Percentiles rank a stretch among this genome's conserved stretches.
phyloP scores from a whole-genome alignment of 1,284 basidiomycete genomes.

The Rhodotorula glutinis region DNA sequence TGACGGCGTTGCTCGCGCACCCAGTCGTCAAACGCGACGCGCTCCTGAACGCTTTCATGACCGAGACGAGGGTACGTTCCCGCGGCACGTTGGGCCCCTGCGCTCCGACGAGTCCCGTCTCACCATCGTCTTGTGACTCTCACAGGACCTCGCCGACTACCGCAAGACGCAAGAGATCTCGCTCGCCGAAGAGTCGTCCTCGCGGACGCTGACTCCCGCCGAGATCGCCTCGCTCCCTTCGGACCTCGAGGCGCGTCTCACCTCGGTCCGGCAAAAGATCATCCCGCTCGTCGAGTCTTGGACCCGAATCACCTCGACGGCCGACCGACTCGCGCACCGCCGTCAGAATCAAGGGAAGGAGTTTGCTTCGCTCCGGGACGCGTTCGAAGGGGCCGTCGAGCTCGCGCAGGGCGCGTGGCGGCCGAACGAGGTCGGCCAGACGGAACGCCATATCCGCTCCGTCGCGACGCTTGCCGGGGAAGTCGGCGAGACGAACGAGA shows the following conservation, averaged over 20 bases:
- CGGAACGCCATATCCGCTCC: constrained; percentile 22
- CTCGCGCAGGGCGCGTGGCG: constrained; percentile 12
- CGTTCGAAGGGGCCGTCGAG: constrained; percentile 22
- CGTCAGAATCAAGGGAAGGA: constrained; percentile 48
- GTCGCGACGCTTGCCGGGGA: constrained; percentile 2
- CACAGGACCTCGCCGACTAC: constrained; percentile 42
- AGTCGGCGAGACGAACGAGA: constrained; percentile 10
- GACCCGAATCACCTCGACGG: constrained; percentile 78
- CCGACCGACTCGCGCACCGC: constrained; percentile 79
- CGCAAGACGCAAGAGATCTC: constrained; percentile 50
- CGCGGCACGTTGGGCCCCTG: constrained; percentile 24
- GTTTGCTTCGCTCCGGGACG: constrained; percentile 16
- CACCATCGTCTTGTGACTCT: too few relatives aligned
- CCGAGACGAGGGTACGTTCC: constrained; percentile 41
- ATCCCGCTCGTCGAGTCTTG: constrained; percentile 77
- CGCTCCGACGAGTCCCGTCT: too few relatives aligned
- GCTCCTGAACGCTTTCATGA: constrained; percentile 66
- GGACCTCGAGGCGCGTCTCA: constrained; percentile 82
- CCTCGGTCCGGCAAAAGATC: constrained; percentile 64
- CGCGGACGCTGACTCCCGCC: constrained; percentile 71
- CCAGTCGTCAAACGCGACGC: constrained; percentile 83
- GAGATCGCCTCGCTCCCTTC: constrained; percentile 90
- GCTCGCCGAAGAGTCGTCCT: constrained; percentile 79
- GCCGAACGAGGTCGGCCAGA: constrained; percentile 15
- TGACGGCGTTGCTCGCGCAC: constrained; percentile 82